These are phyloP conservation scores for Botryotinia narcissicola DNA, from an alignment of 2,329 filamentous ascomycete genomes.

Conservation along the genomic window DNA sequence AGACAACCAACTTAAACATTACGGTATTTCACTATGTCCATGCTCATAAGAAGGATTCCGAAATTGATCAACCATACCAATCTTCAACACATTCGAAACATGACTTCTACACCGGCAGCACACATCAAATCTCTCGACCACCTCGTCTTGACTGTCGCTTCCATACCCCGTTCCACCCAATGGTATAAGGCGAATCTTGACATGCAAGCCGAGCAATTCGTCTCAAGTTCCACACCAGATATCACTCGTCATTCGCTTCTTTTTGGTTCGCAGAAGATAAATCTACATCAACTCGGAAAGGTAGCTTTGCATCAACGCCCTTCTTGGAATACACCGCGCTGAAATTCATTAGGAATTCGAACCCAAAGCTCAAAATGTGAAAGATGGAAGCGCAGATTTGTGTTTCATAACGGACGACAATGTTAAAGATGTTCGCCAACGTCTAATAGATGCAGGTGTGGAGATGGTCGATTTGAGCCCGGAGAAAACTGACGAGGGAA, in stretches of 20 bases:
- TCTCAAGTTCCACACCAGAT: conserved; percentile 41
- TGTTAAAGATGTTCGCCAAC: conserved; percentile 47
- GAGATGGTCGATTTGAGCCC: conserved; percentile 42
- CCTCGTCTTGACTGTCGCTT: conserved; percentile 56
- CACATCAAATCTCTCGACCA: conserved; percentile 49
- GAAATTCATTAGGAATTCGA: conserved; percentile 48
- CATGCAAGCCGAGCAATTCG: conserved; percentile 55
- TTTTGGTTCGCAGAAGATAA: conserved; percentile 60
- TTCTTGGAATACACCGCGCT: background rate
- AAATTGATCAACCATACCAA: background rate
- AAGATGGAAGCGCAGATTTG: conserved; percentile 57
- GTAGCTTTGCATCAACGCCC: conserved; percentile 20
- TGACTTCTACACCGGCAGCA: conserved; percentile 24
- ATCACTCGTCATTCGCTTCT: conserved; percentile 50
- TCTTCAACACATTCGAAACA: conserved; percentile 15
- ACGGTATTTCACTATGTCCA: background rate
- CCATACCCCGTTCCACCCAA: conserved; percentile 47
- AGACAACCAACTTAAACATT: background rate
- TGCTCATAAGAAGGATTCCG: background rate
- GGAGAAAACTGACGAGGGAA: conserved; percentile 44
- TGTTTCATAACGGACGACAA: conserved; percentile 56
- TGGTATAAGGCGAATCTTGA: conserved; percentile 58
- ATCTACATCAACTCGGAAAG: conserved; percentile 55
- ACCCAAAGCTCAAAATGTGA: conserved; percentile 53
- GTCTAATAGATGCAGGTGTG: conserved; percentile 45